phyloP scores from a whole-genome alignment of 2,329 filamentous ascomycete species.

The Aspergillus aculeatinus region DNA sequence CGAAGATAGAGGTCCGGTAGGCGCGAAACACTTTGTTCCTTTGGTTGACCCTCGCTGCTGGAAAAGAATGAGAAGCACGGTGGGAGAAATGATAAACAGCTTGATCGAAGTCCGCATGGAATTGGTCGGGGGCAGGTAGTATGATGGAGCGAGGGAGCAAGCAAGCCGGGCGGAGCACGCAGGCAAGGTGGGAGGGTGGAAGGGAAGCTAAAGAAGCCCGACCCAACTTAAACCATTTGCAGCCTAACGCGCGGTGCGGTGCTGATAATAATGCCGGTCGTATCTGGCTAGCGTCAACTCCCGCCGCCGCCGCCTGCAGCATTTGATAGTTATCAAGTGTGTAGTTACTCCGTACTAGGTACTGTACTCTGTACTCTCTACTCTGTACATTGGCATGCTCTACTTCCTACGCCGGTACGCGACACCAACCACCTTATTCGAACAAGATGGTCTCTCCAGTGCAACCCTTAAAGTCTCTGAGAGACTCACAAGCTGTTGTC shows the following conservation, averaged over 20 bases:
- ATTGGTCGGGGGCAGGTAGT: background rate
- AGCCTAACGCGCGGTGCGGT: slow-evolving; percentile 22
- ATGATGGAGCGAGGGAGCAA: background rate
- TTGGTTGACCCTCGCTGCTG: too few species aligned
- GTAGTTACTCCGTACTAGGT: too few species aligned
- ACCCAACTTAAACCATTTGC: slow-evolving; percentile 19
- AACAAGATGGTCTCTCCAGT: slow-evolving; percentile 10
- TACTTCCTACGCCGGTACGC: background rate
- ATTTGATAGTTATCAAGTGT: background rate
- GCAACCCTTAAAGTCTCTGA: slow-evolving; percentile 11
- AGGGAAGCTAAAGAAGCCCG: slow-evolving; percentile 15
- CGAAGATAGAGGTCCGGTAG: background rate
- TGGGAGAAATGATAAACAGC: background rate
- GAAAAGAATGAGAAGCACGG: background rate
- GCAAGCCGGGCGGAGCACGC: background rate
- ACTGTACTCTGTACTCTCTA: background rate
- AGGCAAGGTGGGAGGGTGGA: slow-evolving; percentile 1
- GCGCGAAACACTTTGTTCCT: background rate
- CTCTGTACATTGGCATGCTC: background rate
- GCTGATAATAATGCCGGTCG: slow-evolving; percentile 14
- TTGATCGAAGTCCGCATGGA: background rate
- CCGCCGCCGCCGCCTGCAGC: background rate
- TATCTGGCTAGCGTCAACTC: slow-evolving; percentile 24
- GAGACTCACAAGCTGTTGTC: slow-evolving; percentile 37
- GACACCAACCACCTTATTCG: background rate